phyloP scores from a whole-genome alignment of 148 eudicot genomes.

The Nyssa sinensis region DNA sequence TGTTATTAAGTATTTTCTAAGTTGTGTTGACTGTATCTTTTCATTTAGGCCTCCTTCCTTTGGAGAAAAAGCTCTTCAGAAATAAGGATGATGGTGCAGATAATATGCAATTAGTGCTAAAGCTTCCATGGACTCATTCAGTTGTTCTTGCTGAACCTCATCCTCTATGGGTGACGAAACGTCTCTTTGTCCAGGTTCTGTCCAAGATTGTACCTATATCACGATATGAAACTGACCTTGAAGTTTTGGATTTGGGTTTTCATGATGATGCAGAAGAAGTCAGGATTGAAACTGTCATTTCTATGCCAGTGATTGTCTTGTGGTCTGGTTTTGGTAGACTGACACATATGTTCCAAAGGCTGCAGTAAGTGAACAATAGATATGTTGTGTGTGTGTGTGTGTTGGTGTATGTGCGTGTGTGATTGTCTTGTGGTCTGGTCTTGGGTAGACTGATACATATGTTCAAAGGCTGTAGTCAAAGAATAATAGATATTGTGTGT shows the following conservation, averaged over 20 bases:
- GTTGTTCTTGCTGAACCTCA: slow-evolving; percentile 28
- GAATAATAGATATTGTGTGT: no score
- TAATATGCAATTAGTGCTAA: slow-evolving; percentile 48
- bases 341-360: slow-evolving; percentile 49
- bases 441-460: no score
- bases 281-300: slow-evolving; percentile 64
- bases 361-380: slow-evolving; percentile 63
- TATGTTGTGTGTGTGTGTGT: not conserved
- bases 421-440: no score
- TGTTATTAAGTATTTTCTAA: slow-evolving; percentile 6
- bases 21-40: slow-evolving; percentile 16
- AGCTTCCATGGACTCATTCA: slow-evolving; percentile 78
- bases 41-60: slow-evolving; percentile 40
- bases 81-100: slow-evolving; percentile 33
- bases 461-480: no score
- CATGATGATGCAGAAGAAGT: slow-evolving; percentile 70
- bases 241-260: slow-evolving; percentile 68
- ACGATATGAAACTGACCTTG: slow-evolving; percentile 41
- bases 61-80: slow-evolving; percentile 39
- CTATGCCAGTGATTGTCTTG: slow-evolving; percentile 68
- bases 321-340: slow-evolving; percentile 53
- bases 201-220: slow-evolving; percentile 51
- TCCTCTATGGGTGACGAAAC: slow-evolving; percentile 60
- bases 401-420: no score
- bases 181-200: slow-evolving; percentile 59